Evolutionary conservation across 768 basidiomycete genomes (phyloP).

Genomic region (Mycena leptocephala): DNA sequence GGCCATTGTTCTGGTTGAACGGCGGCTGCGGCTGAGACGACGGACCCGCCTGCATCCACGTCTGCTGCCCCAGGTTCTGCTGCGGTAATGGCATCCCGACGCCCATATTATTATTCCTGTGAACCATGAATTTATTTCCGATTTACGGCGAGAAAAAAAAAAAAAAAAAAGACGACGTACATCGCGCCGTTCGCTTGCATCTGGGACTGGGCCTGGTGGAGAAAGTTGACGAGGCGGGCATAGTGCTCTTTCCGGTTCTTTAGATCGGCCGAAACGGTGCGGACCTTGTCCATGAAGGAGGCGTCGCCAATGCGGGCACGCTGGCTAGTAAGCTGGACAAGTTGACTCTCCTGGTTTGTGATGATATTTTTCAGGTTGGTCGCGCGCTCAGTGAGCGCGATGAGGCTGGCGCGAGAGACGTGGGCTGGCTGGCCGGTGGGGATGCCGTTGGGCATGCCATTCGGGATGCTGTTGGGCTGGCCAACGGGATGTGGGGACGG

Average conservation of each 20-base stretch:
- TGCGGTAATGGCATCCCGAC: conserved; percentile 12
- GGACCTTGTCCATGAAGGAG: conserved; percentile 39
- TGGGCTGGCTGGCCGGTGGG: conserved; percentile 40
- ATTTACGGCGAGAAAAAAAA: no score
- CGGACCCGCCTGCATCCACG: conserved; percentile 34
- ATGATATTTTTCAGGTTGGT: conserved; percentile 41
- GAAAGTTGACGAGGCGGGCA: conserved; percentile 51
- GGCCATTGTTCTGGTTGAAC: conserved; percentile 36
- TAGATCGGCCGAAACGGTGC: conserved; percentile 45
- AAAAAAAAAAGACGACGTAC: conserved; percentile 44
- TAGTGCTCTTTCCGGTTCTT: conserved; percentile 57
- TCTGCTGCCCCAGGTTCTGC: conserved; percentile 10
- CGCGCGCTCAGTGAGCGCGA: conserved; percentile 40
- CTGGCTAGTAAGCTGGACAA: conserved; percentile 39
- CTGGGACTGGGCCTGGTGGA: conserved; percentile 44
- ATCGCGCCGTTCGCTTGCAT: conserved; percentile 43
- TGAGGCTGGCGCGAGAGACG: conserved; percentile 27
- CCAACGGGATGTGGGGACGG: conserved; percentile 60
- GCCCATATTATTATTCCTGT: neutral
- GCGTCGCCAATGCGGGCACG: conserved; percentile 41
- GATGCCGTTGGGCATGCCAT: neutral
- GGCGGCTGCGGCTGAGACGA: conserved; percentile 29
- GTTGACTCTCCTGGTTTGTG: conserved; percentile 33
- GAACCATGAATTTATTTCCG: neutral
- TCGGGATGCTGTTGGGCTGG: neutral